These are phyloP conservation scores for Solanum pimpinellifolium DNA, from an alignment of 257 asterid species.

Conservation along the genomic window DNA sequence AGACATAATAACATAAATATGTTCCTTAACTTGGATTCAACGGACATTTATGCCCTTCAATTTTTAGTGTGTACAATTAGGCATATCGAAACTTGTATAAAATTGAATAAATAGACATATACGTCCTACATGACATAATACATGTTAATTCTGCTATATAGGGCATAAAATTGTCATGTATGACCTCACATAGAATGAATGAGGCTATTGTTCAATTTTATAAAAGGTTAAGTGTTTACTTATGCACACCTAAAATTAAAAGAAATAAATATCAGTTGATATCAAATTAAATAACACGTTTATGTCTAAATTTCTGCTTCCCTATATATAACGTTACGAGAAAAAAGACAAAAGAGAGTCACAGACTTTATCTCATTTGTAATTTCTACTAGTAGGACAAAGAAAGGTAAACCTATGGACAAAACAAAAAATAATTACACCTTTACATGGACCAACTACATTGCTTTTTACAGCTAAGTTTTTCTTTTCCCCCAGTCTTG, in stretches of 20 bases:
- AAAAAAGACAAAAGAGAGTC: not conserved
- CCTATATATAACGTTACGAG: not conserved
- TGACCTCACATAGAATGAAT: not conserved
- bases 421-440: not conserved
- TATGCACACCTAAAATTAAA: too few relatives aligned
- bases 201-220: not conserved
- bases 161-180: too few relatives aligned
- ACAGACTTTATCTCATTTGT: not conserved
- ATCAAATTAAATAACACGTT: too few relatives aligned
- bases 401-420: not conserved
- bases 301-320: not conserved
- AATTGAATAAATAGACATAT: too few relatives aligned
- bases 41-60: not conserved
- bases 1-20: not conserved
- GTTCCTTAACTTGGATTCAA: not conserved
- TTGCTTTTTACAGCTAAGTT: not conserved
- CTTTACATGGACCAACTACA: not conserved
- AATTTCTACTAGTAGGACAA: not conserved
- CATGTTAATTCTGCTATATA: too few relatives aligned
- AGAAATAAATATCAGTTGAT: not conserved
- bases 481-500: too few relatives aligned
- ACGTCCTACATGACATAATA: not conserved
- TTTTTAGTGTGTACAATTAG: not conserved
- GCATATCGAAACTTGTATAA: not conserved
- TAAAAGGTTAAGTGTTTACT: too few relatives aligned